Conservation (phyloP, 176 grass and related monocot genomes). For the Thalia dealbata region DNA sequence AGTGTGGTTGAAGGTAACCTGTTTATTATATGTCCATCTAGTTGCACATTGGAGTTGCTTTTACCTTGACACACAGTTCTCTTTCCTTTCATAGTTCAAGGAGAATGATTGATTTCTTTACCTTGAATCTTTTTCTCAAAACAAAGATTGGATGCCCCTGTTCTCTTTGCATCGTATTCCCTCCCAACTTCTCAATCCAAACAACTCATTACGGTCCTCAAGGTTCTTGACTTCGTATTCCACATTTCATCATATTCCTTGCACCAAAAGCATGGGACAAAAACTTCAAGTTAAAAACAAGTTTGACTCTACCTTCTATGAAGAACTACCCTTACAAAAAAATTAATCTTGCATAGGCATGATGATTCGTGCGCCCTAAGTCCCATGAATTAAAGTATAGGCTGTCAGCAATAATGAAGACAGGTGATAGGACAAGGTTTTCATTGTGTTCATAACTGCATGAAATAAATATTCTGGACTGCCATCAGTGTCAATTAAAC, state of each 20-base stretch:
- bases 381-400: background rate
- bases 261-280: slow-evolving; percentile 15
- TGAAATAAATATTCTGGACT: slow-evolving; percentile 13
- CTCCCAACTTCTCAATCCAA: background rate
- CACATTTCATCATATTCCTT: slow-evolving; percentile 8
- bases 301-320: background rate
- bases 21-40: too few species aligned
- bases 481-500: slow-evolving; percentile 3
- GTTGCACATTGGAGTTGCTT: too few species aligned
- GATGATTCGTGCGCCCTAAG: background rate
- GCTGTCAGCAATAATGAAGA: slow-evolving; percentile 2
- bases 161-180: background rate
- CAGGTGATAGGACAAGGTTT: slow-evolving; percentile 2
- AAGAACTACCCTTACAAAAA: slow-evolving; percentile 2
- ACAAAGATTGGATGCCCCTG: too few species aligned
- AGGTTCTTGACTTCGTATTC: too few species aligned
- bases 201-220: too few species aligned
- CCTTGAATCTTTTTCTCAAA: too few species aligned
- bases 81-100: too few species aligned
- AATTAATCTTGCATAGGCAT: background rate
- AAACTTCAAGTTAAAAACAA: background rate
- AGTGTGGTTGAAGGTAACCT: too few species aligned
- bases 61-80: too few species aligned
- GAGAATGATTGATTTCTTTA: too few species aligned
- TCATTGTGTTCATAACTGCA: slow-evolving; percentile 8